Conservation (phyloP, 805 yeast species). For the Starmera quercuum region DNA sequence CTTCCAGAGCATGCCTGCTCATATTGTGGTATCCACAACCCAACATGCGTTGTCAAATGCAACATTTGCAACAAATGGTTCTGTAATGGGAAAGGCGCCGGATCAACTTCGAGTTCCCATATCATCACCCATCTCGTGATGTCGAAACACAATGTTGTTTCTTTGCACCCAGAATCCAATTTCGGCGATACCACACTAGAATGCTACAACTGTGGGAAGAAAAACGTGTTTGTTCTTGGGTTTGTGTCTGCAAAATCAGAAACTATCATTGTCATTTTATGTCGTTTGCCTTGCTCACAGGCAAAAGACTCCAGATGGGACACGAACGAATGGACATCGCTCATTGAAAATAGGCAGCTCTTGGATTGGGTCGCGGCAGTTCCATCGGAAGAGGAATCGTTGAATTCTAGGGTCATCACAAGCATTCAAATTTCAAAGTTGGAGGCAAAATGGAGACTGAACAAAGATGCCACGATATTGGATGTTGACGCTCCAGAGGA, state of each 20-base stretch:
- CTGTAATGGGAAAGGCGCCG: slow-evolving; percentile 62
- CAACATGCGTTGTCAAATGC: slow-evolving; percentile 68
- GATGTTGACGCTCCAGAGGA: slow-evolving; percentile 50
- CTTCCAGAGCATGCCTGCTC: slow-evolving; percentile 39
- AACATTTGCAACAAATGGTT: slow-evolving; percentile 79
- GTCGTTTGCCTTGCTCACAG: slow-evolving; percentile 86
- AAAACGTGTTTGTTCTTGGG: slow-evolving; percentile 74
- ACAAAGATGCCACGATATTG: slow-evolving; percentile 61
- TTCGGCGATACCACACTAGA: slow-evolving; percentile 84
- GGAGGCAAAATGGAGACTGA: slow-evolving; percentile 76
- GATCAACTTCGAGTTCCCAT: slow-evolving; percentile 52
- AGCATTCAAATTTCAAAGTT: slow-evolving; percentile 60
- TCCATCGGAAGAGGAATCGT: slow-evolving; percentile 57
- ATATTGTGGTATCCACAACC: slow-evolving; percentile 69
- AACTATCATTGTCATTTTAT: slow-evolving; percentile 77
- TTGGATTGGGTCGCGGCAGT: slow-evolving; percentile 74
- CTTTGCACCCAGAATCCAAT: slow-evolving; percentile 72
- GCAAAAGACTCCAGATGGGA: slow-evolving; percentile 77
- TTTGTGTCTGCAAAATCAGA: slow-evolving; percentile 83
- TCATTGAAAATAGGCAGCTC: slow-evolving; percentile 73
- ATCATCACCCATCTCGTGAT: slow-evolving; percentile 79
- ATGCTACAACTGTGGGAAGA: slow-evolving; percentile 85
- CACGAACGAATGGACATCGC: slow-evolving; percentile 77
- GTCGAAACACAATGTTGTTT: slow-evolving; percentile 67
- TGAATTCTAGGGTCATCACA: slow-evolving; percentile 48